Percentiles rank a stretch among this genome's conserved stretches.
phyloP scores from a whole-genome alignment of 768 basidiomycete genomes.

The Rhizopogon roseolus region DNA sequence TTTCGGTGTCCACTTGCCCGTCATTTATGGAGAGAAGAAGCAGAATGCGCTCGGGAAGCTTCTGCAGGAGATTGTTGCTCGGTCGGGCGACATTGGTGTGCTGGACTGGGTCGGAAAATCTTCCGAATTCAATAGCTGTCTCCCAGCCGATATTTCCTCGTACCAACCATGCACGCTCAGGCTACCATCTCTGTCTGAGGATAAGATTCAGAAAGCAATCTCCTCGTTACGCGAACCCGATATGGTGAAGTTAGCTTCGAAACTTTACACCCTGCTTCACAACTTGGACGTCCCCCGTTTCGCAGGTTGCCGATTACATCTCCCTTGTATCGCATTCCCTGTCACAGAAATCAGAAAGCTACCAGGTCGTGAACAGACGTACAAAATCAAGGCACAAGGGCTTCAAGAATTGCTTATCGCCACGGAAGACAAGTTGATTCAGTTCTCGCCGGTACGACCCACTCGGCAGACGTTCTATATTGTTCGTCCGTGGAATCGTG shows the following conservation, averaged over 20 bases:
- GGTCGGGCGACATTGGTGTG: neutral
- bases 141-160: neutral
- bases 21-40: neutral
- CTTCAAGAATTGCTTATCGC: neutral
- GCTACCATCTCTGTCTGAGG: neutral
- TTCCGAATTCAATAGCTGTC: neutral
- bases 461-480: neutral
- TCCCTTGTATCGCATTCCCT: neutral
- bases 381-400: neutral
- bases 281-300: neutral
- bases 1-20: neutral
- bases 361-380: neutral
- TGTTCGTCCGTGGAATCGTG: neutral
- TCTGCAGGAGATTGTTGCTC: neutral
- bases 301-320: neutral
- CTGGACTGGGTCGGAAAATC: constrained; percentile 1
- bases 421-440: neutral
- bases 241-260: neutral
- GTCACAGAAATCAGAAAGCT: neutral
- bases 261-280: neutral
- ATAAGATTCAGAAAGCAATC: neutral
- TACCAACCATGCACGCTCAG: neutral
- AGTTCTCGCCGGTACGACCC: neutral
- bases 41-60: neutral
- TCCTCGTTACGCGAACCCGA: neutral